These are phyloP conservation scores for Ophiostoma ulmi DNA, from an alignment of 2,329 filamentous ascomycete genomes.

Conservation along the genomic window DNA sequence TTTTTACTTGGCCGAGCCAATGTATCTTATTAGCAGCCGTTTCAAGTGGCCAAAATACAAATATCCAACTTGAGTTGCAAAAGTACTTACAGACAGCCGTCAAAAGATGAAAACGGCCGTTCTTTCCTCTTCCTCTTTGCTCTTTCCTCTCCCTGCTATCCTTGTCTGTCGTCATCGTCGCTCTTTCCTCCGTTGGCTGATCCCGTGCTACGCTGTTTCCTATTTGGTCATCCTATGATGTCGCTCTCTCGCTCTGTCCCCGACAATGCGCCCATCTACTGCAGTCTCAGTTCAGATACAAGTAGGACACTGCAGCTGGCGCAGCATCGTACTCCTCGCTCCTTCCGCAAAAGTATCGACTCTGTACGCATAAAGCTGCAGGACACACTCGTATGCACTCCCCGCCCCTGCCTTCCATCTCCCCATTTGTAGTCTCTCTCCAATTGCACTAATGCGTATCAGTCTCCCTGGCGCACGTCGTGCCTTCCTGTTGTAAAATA, in stretches of 20 bases:
- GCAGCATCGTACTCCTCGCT: not conserved
- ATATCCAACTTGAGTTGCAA: not conserved
- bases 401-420: not conserved
- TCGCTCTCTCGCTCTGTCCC: not conserved
- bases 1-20: not conserved
- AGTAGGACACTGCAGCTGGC: not conserved
- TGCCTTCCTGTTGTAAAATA: not conserved
- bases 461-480: conserved; percentile 5
- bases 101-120: not conserved
- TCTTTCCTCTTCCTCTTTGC: not conserved
- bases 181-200: conserved; percentile 16
- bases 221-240: not conserved
- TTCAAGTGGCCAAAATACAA: conserved; percentile 10
- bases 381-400: not conserved
- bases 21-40: not conserved
- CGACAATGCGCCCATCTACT: not conserved
- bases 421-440: not conserved
- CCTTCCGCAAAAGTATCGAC: not conserved
- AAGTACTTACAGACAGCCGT: not conserved
- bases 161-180: not conserved
- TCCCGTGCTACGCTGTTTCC: not conserved
- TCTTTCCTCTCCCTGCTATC: not conserved
- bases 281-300: not conserved
- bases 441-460: conserved; percentile 1
- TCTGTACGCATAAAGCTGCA: not conserved